A percentile compares a stretch with the other conserved stretches of the same genome.
phyloP scores from a whole-genome alignment of 441 rosid genomes.

The Brassica hybrid region DNA sequence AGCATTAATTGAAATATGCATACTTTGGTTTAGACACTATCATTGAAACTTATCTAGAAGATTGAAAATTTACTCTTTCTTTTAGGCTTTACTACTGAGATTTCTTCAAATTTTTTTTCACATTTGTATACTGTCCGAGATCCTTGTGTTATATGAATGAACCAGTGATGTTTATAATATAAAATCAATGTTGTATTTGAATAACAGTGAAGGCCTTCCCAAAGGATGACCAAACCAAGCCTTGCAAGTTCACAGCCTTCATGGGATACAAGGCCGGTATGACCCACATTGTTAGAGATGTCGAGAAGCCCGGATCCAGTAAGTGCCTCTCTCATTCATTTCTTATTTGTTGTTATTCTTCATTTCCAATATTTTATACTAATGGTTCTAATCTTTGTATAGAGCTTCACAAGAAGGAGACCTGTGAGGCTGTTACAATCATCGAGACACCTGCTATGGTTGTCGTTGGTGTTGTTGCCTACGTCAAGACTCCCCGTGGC shows the following conservation, averaged over 20 bases:
- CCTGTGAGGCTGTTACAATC: constrained; percentile 90
- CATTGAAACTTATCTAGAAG: background rate
- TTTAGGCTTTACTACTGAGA: background rate
- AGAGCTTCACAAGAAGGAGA: constrained; percentile 98
- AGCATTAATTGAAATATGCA: background rate
- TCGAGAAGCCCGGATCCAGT: constrained; percentile 97
- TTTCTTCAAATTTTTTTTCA: background rate
- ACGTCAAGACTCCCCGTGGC: constrained; percentile 85
- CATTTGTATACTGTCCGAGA: background rate
- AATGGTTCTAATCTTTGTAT: background rate
- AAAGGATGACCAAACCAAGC: constrained; percentile 77
- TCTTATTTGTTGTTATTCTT: background rate
- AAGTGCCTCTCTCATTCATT: constrained; percentile 27
- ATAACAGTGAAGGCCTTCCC: constrained; percentile 90
- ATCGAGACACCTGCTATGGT: constrained; percentile 91
- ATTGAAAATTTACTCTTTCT: background rate
- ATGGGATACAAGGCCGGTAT: constrained; percentile 96
- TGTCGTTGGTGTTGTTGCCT: constrained; percentile 91
- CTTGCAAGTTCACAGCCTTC: constrained; percentile 87
- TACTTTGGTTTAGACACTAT: background rate
- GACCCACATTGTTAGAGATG: constrained; percentile 95
- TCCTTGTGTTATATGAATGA: background rate
- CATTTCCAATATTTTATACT: background rate
- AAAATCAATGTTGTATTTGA: background rate
- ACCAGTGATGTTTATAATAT: too few relatives aligned